Evolutionary conservation across 805 yeast genomes (phyloP).

Genomic region (Suhomyces sp.): DNA sequence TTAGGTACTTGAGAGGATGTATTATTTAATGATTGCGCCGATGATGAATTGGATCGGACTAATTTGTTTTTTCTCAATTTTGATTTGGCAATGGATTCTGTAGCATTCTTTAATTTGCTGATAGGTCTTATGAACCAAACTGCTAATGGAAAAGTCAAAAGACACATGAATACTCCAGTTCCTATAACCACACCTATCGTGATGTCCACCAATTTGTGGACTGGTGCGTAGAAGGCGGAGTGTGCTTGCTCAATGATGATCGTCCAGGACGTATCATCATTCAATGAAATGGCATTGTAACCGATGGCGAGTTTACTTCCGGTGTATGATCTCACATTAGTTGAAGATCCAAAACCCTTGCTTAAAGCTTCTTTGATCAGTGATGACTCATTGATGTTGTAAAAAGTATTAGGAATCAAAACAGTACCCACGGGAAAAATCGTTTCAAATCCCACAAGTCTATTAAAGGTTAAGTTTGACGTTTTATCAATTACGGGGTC

Average conservation of each 20-base stretch:
- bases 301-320: constrained; percentile 37
- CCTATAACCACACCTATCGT: constrained; percentile 78
- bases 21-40: too few species aligned
- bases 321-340: constrained; percentile 19
- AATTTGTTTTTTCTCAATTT: constrained; percentile 22
- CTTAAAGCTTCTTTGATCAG: constrained; percentile 31
- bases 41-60: too few species aligned
- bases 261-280: constrained; percentile 57
- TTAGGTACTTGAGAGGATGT: too few species aligned
- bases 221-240: constrained; percentile 59
- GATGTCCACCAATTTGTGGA: constrained; percentile 59
- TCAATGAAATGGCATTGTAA: constrained; percentile 28
- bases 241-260: constrained; percentile 67
- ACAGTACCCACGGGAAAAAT: constrained; percentile 27
- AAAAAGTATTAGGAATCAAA: constrained; percentile 20
- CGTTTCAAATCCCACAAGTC: constrained; percentile 47
- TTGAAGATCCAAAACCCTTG: constrained; percentile 27
- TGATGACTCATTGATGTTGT: constrained; percentile 26
- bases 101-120: constrained; percentile 73
- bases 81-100: constrained; percentile 63
- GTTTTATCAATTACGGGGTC: too few species aligned
- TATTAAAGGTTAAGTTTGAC: constrained; percentile 27
- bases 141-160: constrained; percentile 79
- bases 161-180: constrained; percentile 68
- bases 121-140: constrained; percentile 86